Evolutionary conservation across 2,329 filamentous ascomycete species (phyloP), one percentile per base, ranked within the genome.

Genomic region (Fusarium coicis): DNA sequence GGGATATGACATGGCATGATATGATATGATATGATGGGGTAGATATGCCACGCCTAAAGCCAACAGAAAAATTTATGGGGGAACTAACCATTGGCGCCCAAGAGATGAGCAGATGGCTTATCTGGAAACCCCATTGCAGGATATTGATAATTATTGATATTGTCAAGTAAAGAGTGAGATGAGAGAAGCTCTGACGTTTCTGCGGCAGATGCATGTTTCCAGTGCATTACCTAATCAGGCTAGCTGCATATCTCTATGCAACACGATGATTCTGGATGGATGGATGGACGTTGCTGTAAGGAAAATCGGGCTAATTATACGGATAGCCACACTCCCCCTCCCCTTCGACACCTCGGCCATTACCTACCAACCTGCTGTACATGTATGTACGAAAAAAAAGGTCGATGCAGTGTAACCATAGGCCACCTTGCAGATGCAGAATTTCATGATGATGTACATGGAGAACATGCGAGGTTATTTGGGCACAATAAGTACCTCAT

Each of bases 31-130:
- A 39, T 21, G 46, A 44, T 28, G 28, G 43, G 52, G 49, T 53
- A 37, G 30, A 52, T 37, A 52, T 68, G 68, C 73, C 73, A 74
- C 70, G 65, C 58, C 66, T 63, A 58, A 70, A 72, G 63, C 47
- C 70, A 64, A 69, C 55, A 55, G 36, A 40, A 40, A 43, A 46
- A 46, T 46, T n/a, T 43, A 23, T 34, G 47, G 30, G 55, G 34
- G 23, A 46, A 81, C 82, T 76, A 77, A 90, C 89, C 89, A 79
- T 88, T 90, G 21, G 89, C 88, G 69, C 89, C 89, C 62, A 88
- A 81, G 14, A 91, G 82, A 76, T 90, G 87, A 44, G 88, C 87
- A 66, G 87, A 81, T 42, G 88, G 87, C 77, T 81, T 82, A 76
- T 85, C 80, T 61, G 85, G 84, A 59, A 87, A 85, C 59, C 81